Conservation (phyloP, 306 rosid genomes). For the Ochetophila trinervis region DNA sequence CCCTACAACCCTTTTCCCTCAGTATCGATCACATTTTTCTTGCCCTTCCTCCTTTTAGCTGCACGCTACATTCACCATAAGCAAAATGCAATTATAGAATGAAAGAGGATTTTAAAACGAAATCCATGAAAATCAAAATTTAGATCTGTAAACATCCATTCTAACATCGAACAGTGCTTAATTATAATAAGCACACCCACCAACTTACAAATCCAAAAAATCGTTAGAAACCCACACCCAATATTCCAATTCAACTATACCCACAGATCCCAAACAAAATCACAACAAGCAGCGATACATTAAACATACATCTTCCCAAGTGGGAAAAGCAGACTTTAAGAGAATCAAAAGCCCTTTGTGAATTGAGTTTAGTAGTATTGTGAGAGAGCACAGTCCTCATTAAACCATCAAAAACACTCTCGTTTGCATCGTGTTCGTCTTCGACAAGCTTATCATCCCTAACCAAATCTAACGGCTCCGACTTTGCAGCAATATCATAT, state of each 20-base stretch:
- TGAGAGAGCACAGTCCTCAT: slow-evolving; percentile 81
- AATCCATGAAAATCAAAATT: too few species aligned
- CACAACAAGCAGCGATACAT: not conserved
- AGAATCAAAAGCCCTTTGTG: slow-evolving; percentile 61
- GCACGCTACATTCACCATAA: too few species aligned
- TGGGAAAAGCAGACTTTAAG: slow-evolving; percentile 76
- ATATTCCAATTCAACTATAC: not conserved
- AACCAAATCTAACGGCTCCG: slow-evolving; percentile 20
- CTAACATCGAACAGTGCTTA: too few species aligned
- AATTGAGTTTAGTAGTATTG: slow-evolving; percentile 74
- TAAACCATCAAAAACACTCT: slow-evolving; percentile 77
- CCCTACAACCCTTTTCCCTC: too few species aligned
- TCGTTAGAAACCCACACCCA: not conserved
- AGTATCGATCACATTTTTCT: too few species aligned
- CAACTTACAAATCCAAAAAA: not conserved
- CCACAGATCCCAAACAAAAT: not conserved
- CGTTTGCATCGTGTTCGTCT: slow-evolving; percentile 17
- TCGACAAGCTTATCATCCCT: too few species aligned
- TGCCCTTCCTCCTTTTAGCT: too few species aligned
- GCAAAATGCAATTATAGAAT: too few species aligned
- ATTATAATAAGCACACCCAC: not conserved
- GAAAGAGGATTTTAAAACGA: too few species aligned
- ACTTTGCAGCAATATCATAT: slow-evolving; percentile 13
- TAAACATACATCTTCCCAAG: slow-evolving; percentile 48
- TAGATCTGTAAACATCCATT: too few species aligned